Conservation (phyloP, 208 protist species). For the Trypanosoma avium region DNA sequence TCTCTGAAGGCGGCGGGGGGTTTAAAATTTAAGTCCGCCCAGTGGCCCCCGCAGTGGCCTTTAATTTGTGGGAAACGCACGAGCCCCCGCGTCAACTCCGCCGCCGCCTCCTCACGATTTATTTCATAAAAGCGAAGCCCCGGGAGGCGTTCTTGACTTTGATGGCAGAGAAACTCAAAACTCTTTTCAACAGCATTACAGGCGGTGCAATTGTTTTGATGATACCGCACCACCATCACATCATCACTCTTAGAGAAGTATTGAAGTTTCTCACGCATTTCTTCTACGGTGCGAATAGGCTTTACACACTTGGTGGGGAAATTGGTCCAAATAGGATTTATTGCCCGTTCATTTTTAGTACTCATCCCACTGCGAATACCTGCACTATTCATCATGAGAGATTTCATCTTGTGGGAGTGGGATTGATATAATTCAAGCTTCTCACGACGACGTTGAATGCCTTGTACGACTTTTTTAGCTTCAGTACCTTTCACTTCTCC, state of each 20-base stretch:
- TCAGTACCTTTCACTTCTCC: neutral
- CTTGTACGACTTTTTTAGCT: constrained; percentile 37
- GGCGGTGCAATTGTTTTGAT: constrained; percentile 79
- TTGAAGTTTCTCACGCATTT: constrained; percentile 75
- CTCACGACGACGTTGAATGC: constrained; percentile 45
- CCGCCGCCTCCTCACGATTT: constrained; percentile 61
- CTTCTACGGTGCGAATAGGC: constrained; percentile 56
- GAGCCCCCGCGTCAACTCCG: constrained; percentile 63
- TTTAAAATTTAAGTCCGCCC: constrained; percentile 87
- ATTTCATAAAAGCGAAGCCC: constrained; percentile 77
- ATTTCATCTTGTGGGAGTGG: constrained; percentile 81
- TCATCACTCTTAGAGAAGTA: constrained; percentile 77
- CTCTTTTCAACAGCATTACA: constrained; percentile 84
- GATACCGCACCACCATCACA: constrained; percentile 84
- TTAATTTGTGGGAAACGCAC: constrained; percentile 88
- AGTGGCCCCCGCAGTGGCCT: constrained; percentile 74
- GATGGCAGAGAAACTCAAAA: constrained; percentile 81
- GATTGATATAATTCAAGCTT: constrained; percentile 78
- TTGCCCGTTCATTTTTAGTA: constrained; percentile 39
- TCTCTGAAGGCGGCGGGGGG: constrained; percentile 69
- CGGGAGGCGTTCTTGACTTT: constrained; percentile 44
- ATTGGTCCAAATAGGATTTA: constrained; percentile 75
- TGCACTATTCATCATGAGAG: constrained; percentile 79
- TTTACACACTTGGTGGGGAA: constrained; percentile 72
- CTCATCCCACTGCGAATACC: constrained; percentile 55